These are phyloP conservation scores for Davidsoniella australis DNA, from an alignment of 2,329 filamentous ascomycete genomes.

Conservation along the genomic window DNA sequence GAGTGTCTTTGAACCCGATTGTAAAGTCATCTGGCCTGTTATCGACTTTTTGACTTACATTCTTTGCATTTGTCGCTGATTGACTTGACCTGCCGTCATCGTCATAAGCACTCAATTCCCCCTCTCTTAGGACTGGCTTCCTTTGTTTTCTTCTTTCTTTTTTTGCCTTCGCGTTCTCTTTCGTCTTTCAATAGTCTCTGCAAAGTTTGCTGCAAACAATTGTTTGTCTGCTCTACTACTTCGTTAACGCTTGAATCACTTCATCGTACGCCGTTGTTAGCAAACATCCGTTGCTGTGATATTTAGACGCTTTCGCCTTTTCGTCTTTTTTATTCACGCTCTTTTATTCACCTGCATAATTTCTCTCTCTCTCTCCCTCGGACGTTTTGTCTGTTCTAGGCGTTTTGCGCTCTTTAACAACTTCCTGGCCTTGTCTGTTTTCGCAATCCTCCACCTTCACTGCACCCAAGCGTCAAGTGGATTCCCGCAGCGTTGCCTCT, in stretches of 20 bases:
- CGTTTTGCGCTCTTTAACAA: slow-evolving; percentile 6
- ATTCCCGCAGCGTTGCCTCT: no score
- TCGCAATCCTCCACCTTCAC: slow-evolving; percentile 1
- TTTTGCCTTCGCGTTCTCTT: not conserved
- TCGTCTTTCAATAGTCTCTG: no score
- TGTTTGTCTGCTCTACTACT: no score
- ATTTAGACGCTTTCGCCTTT: not conserved
- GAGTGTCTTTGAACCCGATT: no score
- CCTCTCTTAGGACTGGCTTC: not conserved
- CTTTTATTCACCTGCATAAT: not conserved
- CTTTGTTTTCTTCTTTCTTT: not conserved
- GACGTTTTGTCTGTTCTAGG: slow-evolving; percentile 8
- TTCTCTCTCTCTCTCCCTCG: not conserved
- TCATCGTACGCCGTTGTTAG: not conserved
- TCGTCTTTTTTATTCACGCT: not conserved
- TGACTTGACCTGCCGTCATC: no score
- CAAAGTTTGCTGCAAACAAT: no score
- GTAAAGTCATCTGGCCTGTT: no score
- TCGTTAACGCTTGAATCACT: no score
- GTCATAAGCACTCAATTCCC: not conserved
- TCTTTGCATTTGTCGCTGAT: no score
- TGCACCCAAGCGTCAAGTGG: slow-evolving; percentile 1
- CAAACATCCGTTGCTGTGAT: slow-evolving; percentile 3
- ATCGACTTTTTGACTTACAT: no score
- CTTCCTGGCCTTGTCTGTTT: slow-evolving; percentile 2